Percentiles rank a stretch among this genome's conserved stretches.
These are phyloP conservation scores for Xylaria cubensis DNA, from an alignment of 495 filamentous ascomycete genomes.

Conservation along the genomic window DNA sequence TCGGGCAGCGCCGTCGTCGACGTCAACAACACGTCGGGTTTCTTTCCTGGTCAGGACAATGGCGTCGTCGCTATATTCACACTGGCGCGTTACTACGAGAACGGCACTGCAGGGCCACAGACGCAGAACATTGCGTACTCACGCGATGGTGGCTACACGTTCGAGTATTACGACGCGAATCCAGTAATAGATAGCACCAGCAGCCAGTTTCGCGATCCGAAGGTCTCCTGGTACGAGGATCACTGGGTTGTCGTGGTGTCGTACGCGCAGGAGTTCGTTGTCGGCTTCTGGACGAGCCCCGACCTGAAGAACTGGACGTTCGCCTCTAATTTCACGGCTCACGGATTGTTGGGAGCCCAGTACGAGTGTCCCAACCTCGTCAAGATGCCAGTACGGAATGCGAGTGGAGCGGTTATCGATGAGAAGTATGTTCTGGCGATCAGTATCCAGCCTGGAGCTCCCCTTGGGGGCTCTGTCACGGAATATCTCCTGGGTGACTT, in stretches of 20 bases:
- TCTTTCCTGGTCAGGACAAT: constrained; percentile 56
- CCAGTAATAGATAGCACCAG: constrained; percentile 57
- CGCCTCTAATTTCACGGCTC: constrained; percentile 61
- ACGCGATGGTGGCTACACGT: constrained; percentile 59
- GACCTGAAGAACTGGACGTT: constrained; percentile 61
- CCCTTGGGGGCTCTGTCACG: constrained; percentile 58
- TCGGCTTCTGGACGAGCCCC: constrained; percentile 60
- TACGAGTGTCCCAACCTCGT: constrained; percentile 66
- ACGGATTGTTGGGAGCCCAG: constrained; percentile 59
- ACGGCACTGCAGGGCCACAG: constrained; percentile 41
- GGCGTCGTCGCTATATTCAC: constrained; percentile 66
- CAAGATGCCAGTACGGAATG: constrained; percentile 45
- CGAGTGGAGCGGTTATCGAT: constrained; percentile 14
- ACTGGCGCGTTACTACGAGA: constrained; percentile 45
- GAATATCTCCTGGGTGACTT: constrained; percentile 59
- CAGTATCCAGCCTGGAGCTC: constrained; percentile 64
- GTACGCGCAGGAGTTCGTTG: constrained; percentile 56
- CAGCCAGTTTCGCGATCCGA: constrained; percentile 64
- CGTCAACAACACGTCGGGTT: constrained; percentile 62
- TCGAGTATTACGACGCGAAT: constrained; percentile 59
- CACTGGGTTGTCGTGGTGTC: constrained; percentile 60
- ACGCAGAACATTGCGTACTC: constrained; percentile 65
- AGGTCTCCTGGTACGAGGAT: constrained; percentile 59
- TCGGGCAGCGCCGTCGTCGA: constrained; percentile 61
- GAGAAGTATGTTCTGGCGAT: constrained; percentile 52